phyloP scores from a whole-genome alignment of 2,329 filamentous ascomycete species.

The Colletotrichum higginsianum region DNA sequence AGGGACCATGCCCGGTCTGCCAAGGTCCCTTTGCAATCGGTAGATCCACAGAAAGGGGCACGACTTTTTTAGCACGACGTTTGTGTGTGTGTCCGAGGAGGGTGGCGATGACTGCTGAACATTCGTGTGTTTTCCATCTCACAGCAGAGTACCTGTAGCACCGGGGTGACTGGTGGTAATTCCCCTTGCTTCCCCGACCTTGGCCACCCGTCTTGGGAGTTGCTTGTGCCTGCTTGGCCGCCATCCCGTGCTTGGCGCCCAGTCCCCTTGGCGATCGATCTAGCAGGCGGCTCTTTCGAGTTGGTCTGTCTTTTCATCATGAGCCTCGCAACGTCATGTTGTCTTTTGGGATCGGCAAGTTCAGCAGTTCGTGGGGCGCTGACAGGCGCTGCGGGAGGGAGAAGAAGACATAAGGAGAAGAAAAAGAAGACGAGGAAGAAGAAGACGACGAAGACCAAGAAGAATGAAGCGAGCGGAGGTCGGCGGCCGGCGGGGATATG shows the following conservation, averaged over 20 bases:
- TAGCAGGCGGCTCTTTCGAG: slow-evolving; percentile 17
- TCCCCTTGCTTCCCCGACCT: slow-evolving; percentile 28
- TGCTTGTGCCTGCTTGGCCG: slow-evolving; percentile 30
- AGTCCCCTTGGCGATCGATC: slow-evolving; percentile 39
- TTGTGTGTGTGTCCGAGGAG: background rate
- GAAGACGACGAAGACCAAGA: no score
- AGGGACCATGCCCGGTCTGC: slow-evolving; percentile 19
- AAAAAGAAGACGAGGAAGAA: no score
- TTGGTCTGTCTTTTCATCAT: no score
- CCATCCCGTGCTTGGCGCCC: slow-evolving; percentile 33
- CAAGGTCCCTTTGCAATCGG: slow-evolving; percentile 40
- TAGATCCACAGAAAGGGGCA: slow-evolving; percentile 27
- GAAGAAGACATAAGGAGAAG: no score
- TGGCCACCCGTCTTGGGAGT: slow-evolving; percentile 35
- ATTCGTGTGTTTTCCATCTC: no score
- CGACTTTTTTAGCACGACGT: slow-evolving; percentile 14
- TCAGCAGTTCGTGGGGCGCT: no score
- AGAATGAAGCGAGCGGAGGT: no score
- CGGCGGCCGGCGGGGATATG: slow-evolving; percentile 13
- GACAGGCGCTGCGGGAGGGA: slow-evolving; percentile 4
- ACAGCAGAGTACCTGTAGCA: no score
- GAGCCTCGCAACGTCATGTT: background rate
- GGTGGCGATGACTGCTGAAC: slow-evolving; percentile 16
- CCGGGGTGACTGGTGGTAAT: background rate
- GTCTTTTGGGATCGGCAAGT: background rate